Conservation (phyloP, 1,284 basidiomycete genomes). For the Moesziomyces globuligerus region DNA sequence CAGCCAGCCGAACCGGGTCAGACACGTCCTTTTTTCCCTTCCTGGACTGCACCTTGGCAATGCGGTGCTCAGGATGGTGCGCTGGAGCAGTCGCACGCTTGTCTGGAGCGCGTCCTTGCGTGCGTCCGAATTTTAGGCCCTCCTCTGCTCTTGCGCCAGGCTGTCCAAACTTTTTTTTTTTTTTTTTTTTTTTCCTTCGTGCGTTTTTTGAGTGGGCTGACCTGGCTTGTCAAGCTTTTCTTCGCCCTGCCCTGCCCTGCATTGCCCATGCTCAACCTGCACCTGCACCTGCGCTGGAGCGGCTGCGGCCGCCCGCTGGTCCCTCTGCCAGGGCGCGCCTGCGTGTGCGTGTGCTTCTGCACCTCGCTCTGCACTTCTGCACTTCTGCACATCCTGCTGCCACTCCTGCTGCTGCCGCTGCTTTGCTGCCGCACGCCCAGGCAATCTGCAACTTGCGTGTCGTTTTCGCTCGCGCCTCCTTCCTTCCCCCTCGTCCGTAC, state of each 20-base stretch:
- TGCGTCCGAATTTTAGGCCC: conserved; percentile 8
- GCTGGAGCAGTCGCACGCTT: conserved; percentile 6
- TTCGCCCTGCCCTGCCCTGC: conserved; percentile 27
- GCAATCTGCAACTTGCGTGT: conserved; percentile 47
- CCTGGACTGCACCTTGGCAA: neutral
- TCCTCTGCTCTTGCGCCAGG: conserved; percentile 2
- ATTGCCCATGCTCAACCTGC: conserved; percentile 12
- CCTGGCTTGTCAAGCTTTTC: conserved; percentile 4
- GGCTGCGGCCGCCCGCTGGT: neutral
- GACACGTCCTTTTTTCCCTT: no score
- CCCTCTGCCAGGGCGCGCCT: neutral
- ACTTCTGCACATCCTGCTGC: conserved; percentile 1
- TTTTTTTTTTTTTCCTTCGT: conserved; percentile 2
- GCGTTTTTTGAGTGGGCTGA: conserved; percentile 2
- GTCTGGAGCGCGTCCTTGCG: neutral
- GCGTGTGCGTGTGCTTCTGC: conserved; percentile 7
- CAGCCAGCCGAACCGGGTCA: no score
- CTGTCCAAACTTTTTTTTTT: neutral
- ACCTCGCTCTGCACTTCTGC: neutral
- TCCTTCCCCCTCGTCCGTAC: neutral
- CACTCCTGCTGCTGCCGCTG: conserved; percentile 2
- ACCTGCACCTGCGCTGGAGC: conserved; percentile 16
- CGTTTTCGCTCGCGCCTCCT: conserved; percentile 16
- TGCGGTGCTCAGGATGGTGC: conserved; percentile 1
- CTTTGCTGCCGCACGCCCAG: conserved; percentile 11